Percentiles rank a stretch among this genome's conserved stretches.
phyloP scores from a whole-genome alignment of 1,139 yeast species.

The Lizanozyma gosingica region DNA sequence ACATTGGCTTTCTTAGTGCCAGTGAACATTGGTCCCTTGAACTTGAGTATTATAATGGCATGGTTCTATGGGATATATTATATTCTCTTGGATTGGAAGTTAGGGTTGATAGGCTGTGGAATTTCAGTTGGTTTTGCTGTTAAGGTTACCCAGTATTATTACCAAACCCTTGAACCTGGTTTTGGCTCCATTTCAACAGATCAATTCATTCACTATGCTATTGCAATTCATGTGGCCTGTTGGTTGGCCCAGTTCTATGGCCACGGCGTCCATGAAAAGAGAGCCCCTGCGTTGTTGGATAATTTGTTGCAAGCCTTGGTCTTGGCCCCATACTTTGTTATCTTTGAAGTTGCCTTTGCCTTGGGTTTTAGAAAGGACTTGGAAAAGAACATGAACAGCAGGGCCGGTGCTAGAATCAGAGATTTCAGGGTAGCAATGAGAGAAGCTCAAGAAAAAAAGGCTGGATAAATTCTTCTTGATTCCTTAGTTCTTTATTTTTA shows the following conservation, averaged over 20 bases:
- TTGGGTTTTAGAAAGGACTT: slow-evolving; percentile 54
- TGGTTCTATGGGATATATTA: slow-evolving; percentile 10
- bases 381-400: slow-evolving; percentile 43
- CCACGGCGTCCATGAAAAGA: slow-evolving; percentile 71
- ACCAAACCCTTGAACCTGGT: slow-evolving; percentile 28
- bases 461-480: background rate
- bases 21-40: background rate
- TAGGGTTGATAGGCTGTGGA: slow-evolving; percentile 27
- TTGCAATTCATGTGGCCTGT: slow-evolving; percentile 37
- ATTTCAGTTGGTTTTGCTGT: slow-evolving; percentile 28
- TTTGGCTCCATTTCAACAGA: slow-evolving; percentile 13
- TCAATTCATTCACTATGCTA: slow-evolving; percentile 21
- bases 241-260: slow-evolving; percentile 92
- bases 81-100: slow-evolving; percentile 13
- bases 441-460: background rate
- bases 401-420: slow-evolving; percentile 32
- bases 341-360: slow-evolving; percentile 64
- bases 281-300: slow-evolving; percentile 84
- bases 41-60: slow-evolving; percentile 21
- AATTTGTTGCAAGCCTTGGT: slow-evolving; percentile 78
- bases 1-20: slow-evolving; percentile 30
- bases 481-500: background rate
- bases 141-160: slow-evolving; percentile 31
- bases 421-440: slow-evolving; percentile 14
- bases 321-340: slow-evolving; percentile 84